Evolutionary conservation across 345 rosid species (phyloP), one percentile per base, ranked within the genome.

Genomic region (Psidium guajava): DNA sequence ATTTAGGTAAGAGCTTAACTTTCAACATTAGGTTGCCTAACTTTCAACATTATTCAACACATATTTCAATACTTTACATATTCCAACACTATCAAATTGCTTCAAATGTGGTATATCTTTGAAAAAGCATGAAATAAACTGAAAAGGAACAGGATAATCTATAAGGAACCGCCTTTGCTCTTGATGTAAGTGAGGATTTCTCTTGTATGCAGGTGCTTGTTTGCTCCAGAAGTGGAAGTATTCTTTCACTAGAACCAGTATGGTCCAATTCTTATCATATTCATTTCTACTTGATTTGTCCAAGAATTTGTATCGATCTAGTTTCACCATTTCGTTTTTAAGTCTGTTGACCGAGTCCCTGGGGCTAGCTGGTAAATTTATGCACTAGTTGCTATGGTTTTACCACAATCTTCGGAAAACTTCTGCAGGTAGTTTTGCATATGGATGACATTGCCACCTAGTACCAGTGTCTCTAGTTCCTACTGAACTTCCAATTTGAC

Each of bases 211-310:
- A 97, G 99, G 93, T 93, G 86, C 92, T 97, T n/a, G 75, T 97
- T 86, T 94, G 98, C 87, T 95, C 96, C 82, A 95, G 97, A 87
- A 93, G 91, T 87, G 98, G 98, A 91, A 92, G 91, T 85, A 87
- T 97, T 25, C 93, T 93, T 87, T 93, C 98, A 28, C 90, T 96
- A 77, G 92, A 94, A 74, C 87, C 86, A 94, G 98, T 97, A 91
- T 85, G 85, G 27, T 53, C 80, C 52, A 20, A 80, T 64, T 77
- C 58, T 54, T 64, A 59, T 84, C 42, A 56, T 20, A 25, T 21
- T 42, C 74, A 25, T 54, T 57, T 42, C 13, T 13, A 54, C 47
- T 53, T 52, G 86, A 61, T 75, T 22, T 83, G 28, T 24, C 61
- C 24, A 32, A 21, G 82, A 69, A 69, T 56, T 83, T 44, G 64